Base-by-base conservation (phyloP, 1,284 basidiomycete genomes). In the Boletus smithii region DNA sequence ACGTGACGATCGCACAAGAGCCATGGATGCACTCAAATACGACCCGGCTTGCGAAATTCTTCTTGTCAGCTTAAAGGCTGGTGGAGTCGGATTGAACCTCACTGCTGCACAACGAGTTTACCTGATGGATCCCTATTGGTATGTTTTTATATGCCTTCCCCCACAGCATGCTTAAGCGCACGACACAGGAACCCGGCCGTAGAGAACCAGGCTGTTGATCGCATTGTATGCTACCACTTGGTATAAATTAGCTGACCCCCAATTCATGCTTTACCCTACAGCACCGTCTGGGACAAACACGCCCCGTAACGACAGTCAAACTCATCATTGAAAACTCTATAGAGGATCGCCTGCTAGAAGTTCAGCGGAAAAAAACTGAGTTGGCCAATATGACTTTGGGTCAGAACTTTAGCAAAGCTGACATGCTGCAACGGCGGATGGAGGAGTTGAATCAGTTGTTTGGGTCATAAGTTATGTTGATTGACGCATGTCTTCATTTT, bases 101-200 rank as follows among this genome's bases (percentile, higher is more conserved):
- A 94, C 91, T 1, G 83, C 90, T n/a, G 92, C 92, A 17, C 88
- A 88, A 58, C 81, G 95, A 24, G 92, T 93, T 17, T 97, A 95
- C 66, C 73, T 97, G 35, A 89, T 97, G 80, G 94, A 97, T 68
- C 94, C 94, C 33, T 95, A 95, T 68, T 97, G 93, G 91, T 88
- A 66, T 51, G 77, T 31, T 59, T 26, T 29, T 48, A 33, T 30
- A 20, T 26, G 4, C 22, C 40, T 46, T 26, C 26, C 22, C 33
- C 38, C 20, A 11, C 22, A 42, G 37, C 34, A 35, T 42, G 40
- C 51, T 48, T 32, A 42, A 56, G 33, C 13, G 44, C 13, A 48
- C 44, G 22, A 7, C 54, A 20, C 60, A 92, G 90, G 91, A 97
- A 97, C 62, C 95, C 95, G 16, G 93, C 93, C 10, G 94, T 97